Base-by-base conservation (phyloP, 2,329 filamentous ascomycete species). In the Penicillium sp. region DNA sequence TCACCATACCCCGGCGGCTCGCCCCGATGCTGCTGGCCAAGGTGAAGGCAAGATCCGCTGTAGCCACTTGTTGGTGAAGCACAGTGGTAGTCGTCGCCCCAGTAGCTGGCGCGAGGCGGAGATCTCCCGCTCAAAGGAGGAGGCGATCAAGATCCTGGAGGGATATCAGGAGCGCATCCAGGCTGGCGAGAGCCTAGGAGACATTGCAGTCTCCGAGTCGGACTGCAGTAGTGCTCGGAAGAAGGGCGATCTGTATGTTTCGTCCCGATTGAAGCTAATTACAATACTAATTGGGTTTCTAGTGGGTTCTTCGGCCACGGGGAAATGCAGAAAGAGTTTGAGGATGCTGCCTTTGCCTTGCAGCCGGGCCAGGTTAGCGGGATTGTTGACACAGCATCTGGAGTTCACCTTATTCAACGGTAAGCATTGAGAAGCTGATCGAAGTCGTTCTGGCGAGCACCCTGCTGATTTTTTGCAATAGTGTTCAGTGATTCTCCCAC, bases 271-370 rank as follows among this genome's bases (percentile, higher is more conserved):
- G 29, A 32, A 15, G n/a, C 24, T 37, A 8, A 20, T 20, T 18
- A 33, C 5, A 1, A n/a, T 41, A 26, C 33, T 47, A 24, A 57
- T 43, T 30, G 17, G 15, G 20, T 27, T 48, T 44, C 15, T 33
- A 87, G 84, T 58, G 94, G 94, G 17, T 96, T 92, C 75, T 99
- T 99, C 73, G 92, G 91, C 49, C 86, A 83, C 65, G 91, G 91
- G 23, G 93, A 97, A 67, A 99, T 99, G 94, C 94, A 99, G 73
- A 93, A 92, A 78, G 93, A 97, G 75, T 99, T 99, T 68, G 94
- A 99, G 76, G 91, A 97, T 50, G 92, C 92, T 4, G 89, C 94
- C 1, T 99, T 99, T 76, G 87, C 83, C n/a, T 80, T 99, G 49
- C 83, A 92, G 73, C 87, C 88, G 2, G 92, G 91, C 27, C 84